phyloP scores from a whole-genome alignment of 1,284 basidiomycete genomes.

The Fomitopsis schrenkii region DNA sequence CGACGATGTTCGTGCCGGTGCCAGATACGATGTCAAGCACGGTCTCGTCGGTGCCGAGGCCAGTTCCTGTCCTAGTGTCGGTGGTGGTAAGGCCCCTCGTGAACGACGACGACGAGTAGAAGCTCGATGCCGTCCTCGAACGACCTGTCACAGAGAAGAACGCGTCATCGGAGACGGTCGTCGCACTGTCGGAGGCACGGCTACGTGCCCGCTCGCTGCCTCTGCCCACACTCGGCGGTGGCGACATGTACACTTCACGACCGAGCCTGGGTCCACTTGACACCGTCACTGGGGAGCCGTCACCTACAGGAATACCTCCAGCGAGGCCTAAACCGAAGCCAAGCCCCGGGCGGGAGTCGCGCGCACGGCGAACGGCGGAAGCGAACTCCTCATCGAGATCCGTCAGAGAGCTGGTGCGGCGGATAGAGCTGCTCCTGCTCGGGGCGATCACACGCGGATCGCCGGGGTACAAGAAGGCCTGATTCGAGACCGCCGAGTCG shows the following conservation, averaged over 20 bases:
- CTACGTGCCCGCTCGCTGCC: slow-evolving; percentile 33
- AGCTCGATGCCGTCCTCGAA: slow-evolving; percentile 31
- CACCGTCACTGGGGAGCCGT: slow-evolving; percentile 48
- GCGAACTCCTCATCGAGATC: slow-evolving; percentile 71
- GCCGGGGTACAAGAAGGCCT: slow-evolving; percentile 62
- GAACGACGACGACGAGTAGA: slow-evolving; percentile 30
- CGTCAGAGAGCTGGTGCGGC: slow-evolving; percentile 71
- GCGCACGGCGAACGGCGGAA: slow-evolving; percentile 40
- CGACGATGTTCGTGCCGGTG: slow-evolving; percentile 41
- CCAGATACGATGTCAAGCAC: slow-evolving; percentile 35
- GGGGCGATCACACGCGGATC: slow-evolving; percentile 66
- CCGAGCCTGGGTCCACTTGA: slow-evolving; percentile 52
- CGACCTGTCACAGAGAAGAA: slow-evolving; percentile 38
- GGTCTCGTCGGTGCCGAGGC: slow-evolving; percentile 27
- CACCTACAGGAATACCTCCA: slow-evolving; percentile 34
- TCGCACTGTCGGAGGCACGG: slow-evolving; percentile 24
- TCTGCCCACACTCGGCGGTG: slow-evolving; percentile 44
- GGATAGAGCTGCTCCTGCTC: slow-evolving; percentile 52
- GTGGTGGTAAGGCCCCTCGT: slow-evolving; percentile 19
- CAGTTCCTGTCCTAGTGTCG: slow-evolving; percentile 16
- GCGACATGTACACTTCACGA: slow-evolving; percentile 53
- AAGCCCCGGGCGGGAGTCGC: slow-evolving; percentile 39
- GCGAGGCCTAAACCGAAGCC: slow-evolving; percentile 41
- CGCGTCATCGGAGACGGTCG: slow-evolving; percentile 51
- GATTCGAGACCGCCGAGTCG: slow-evolving; percentile 59